Evolutionary conservation across 306 rosid genomes (phyloP), one percentile per base, ranked within the genome.

Genomic region (Sindora glabra): DNA sequence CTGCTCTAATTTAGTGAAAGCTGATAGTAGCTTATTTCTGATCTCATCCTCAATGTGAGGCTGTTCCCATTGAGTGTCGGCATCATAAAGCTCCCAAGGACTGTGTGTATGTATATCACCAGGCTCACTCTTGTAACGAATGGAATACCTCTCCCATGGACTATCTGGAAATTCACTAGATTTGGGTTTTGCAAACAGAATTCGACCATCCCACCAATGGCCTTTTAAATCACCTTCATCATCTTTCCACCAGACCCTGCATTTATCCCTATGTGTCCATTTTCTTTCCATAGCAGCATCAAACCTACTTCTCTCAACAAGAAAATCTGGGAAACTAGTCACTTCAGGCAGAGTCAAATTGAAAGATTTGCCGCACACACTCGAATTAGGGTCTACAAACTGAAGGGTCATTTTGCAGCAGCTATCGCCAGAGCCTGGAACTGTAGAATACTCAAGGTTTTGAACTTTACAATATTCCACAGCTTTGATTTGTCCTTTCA

Each of bases 11-110:
- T 89, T 75, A 49, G 70, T 54, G 17, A 94, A 72, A 51, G 87
- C 81, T 1, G 81, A 60, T 18, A 74, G 52, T 56, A 94, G 74
- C 77, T 82, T 84, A 13, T 23, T 40, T 80, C 86, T 81, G 65
- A 37, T 74, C 44, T 74, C 71, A 37, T 71, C 75, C 37, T 82
- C 85, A 51, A 89, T 80, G 50, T 59, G 84, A 55, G 94, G 95
- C 61, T 75, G 91, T 80, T 86, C 83, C 95, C 95, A 86, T 48
- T 55, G 77, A 61, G 83, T 79, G 53, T 69, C 74, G 6, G 77
- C 70, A 54, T 89, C 97, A 72, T 80, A 86, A 42, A 94, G 97
- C 86, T 94, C 99, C 99, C 99, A 94, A 41, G 99, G 99, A 79
- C 99, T 94, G 59, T 94, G 99, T 30, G 72, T 65, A 69, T 84